Base-by-base conservation (phyloP, 306 rosid genomes). In the Trifolium fragiferum region DNA sequence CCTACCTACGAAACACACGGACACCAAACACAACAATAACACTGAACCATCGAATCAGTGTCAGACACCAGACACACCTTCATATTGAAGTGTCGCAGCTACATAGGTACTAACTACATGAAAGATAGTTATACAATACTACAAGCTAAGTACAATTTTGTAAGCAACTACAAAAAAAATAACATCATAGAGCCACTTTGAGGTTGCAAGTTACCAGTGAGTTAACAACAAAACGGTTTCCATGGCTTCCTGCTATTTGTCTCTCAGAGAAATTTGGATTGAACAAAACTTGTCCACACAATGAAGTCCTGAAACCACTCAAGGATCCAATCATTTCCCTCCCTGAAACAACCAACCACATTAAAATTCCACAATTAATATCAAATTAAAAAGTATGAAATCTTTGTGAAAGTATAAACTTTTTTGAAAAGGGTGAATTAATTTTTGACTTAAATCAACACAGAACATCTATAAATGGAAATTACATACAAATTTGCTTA, bases 161-260 rank as follows among this genome's bases (percentile, higher is more conserved):
- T 32, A 63, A 76, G 32, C 25, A 75, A 47, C 25, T 13, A 30
- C 47, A 64, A 57, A 38, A 38, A 33, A 54, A 66, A 57, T 15
- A 64, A 61, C 16, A 64, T 57, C 20, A 74, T n/a, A 38, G 21
- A 19, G 23, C 40, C 60, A 75, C 1, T 80, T 80, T n/a, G 81
- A 78, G 81, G 80, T 73, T 78, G 79, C 68, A 81, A 76, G 7
- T 49, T 78, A 94, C 98, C 90, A 88, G 70, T 73, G 98, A 91
- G 76, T 79, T 53, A 53, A 90, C 86, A 69, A 83, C 86, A 80
- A 87, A 76, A 72, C 77, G 85, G 86, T 86, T 80, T 76, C 87
- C 78, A 76, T 57, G 32, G 82, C 81, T 64, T 75, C 76, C 19
- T 62, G 72, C 23, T 43, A 46, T 27, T 58, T 76, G 86, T 72